Evolutionary conservation across 768 basidiomycete genomes (phyloP).

Genomic region (Daedaleopsis nitida): DNA sequence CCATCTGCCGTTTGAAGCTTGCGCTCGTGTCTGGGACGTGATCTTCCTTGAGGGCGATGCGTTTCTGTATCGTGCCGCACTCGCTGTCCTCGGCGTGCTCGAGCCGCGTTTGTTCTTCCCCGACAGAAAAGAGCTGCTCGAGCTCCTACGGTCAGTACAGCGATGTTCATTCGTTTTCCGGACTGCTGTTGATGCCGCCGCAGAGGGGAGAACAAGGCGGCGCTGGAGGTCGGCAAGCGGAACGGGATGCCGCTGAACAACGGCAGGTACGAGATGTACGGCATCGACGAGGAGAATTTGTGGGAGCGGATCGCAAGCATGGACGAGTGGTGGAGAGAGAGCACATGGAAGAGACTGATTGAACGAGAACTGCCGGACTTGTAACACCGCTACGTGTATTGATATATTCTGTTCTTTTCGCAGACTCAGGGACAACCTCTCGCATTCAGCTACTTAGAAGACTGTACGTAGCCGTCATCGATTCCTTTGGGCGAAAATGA

Average conservation of each 20-base stretch:
- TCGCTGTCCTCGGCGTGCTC: slow-evolving; percentile 81
- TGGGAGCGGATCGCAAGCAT: slow-evolving; percentile 83
- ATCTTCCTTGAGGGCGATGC: slow-evolving; percentile 87
- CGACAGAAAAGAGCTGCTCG: slow-evolving; percentile 74
- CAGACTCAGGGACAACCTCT: not conserved
- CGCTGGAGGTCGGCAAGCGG: slow-evolving; percentile 79
- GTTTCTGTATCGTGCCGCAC: slow-evolving; percentile 81
- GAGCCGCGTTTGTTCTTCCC: slow-evolving; percentile 91
- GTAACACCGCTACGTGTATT: slow-evolving; percentile 17
- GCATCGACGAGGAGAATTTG: slow-evolving; percentile 79
- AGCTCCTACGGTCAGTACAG: slow-evolving; percentile 64
- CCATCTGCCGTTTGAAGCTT: slow-evolving; percentile 90
- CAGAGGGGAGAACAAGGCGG: slow-evolving; percentile 84
- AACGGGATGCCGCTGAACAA: slow-evolving; percentile 63
- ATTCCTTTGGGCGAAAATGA: not conserved
- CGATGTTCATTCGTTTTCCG: not conserved
- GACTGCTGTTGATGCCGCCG: not conserved
- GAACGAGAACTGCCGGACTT: slow-evolving; percentile 85
- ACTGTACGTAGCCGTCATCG: not conserved
- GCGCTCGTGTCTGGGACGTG: slow-evolving; percentile 89
- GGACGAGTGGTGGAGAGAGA: slow-evolving; percentile 94
- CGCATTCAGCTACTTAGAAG: not conserved
- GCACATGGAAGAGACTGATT: slow-evolving; percentile 82
- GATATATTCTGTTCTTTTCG: not conserved
- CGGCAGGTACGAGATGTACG: slow-evolving; percentile 85